phyloP scores from a whole-genome alignment of 768 basidiomycete genomes.

The Leucosporidium scottii region DNA sequence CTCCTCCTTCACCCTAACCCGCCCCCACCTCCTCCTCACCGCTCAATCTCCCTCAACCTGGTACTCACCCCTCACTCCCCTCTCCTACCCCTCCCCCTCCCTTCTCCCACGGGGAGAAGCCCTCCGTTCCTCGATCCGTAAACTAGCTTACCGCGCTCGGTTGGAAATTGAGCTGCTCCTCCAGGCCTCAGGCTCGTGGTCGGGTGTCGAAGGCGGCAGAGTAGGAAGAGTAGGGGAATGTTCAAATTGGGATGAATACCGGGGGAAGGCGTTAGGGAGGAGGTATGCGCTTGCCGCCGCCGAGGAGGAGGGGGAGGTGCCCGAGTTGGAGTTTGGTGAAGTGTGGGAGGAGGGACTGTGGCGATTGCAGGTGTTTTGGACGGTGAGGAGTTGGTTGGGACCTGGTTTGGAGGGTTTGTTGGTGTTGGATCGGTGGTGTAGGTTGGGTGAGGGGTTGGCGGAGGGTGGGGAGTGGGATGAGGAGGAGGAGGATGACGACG shows the following conservation, averaged over 20 bases:
- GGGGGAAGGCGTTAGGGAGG: conserved; percentile 2
- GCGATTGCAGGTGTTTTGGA: conserved; percentile 25
- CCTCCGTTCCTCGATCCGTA: neutral
- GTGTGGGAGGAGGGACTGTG: conserved; percentile 9
- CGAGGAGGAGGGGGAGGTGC: neutral
- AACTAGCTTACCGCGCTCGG: conserved; percentile 21
- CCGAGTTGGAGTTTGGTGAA: no score
- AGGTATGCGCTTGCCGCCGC: neutral
- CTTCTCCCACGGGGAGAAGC: neutral
- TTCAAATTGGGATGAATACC: conserved; percentile 3
- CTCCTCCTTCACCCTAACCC: neutral
- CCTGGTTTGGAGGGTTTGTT: conserved; percentile 20
- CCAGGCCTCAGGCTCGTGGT: neutral
- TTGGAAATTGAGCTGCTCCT: conserved; percentile 17
- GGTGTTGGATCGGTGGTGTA: conserved; percentile 21
- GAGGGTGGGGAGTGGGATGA: no score
- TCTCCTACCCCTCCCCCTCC: conserved; percentile 1
- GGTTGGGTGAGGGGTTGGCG: no score
- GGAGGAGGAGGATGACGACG: no score
- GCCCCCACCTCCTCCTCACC: conserved; percentile 21
- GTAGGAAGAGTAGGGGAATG: conserved; percentile 20
- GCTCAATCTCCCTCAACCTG: conserved; percentile 24
- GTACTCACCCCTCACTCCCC: conserved; percentile 1
- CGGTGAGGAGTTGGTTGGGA: conserved; percentile 21
- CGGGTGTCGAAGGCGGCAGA: neutral